These are phyloP conservation scores for Sugiyamaella novakii DNA, from an alignment of 1,139 yeast genomes.

Conservation along the genomic window DNA sequence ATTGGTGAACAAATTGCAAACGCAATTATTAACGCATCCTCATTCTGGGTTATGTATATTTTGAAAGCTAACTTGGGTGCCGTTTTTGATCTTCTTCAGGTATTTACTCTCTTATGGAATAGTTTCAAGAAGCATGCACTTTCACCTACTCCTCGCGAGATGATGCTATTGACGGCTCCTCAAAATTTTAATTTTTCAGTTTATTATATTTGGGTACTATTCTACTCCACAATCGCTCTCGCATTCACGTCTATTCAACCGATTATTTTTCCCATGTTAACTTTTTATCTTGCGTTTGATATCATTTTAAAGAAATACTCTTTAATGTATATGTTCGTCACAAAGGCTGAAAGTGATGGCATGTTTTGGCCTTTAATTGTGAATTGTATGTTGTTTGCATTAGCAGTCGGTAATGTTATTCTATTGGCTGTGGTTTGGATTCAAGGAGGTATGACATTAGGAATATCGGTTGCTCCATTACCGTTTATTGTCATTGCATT, in stretches of 20 bases:
- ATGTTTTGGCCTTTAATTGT: conserved; percentile 44
- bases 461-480: conserved; percentile 41
- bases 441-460: conserved; percentile 43
- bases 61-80: conserved; percentile 42
- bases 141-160: conserved; percentile 45
- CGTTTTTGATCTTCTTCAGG: conserved; percentile 41
- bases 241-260: conserved; percentile 47
- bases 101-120: conserved; percentile 37
- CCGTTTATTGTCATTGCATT: conserved; percentile 37
- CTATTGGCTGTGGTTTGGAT: conserved; percentile 45
- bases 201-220: conserved; percentile 43
- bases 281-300: conserved; percentile 41
- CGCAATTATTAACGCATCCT: conserved; percentile 45
- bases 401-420: conserved; percentile 43
- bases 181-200: conserved; percentile 44
- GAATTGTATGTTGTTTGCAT: conserved; percentile 43
- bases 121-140: conserved; percentile 36
- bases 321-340: conserved; percentile 43
- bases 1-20: conserved; percentile 41
- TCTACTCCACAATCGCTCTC: conserved; percentile 45
- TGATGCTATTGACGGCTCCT: conserved; percentile 43
- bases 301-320: conserved; percentile 43
- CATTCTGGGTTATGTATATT: conserved; percentile 49
- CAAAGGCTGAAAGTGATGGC: conserved; percentile 47
- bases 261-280: conserved; percentile 41